Conservation (phyloP, 495 filamentous ascomycete species). For the Massariosphaeria phaeospora region DNA sequence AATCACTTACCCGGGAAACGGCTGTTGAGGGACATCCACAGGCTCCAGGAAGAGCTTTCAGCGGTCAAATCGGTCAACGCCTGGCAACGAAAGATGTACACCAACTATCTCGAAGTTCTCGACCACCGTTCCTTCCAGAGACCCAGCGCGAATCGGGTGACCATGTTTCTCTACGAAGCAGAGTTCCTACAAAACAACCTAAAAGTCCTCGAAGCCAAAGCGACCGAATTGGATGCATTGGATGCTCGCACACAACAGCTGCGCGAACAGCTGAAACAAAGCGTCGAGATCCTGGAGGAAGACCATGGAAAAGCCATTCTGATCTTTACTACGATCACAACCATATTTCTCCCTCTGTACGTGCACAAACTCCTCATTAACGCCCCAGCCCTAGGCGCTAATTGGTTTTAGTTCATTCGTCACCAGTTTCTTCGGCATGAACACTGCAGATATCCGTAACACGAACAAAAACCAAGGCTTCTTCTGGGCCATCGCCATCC, state of each 20-base stretch:
- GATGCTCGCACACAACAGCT: not conserved
- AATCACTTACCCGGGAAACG: not conserved
- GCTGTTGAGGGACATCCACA: not conserved
- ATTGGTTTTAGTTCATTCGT: conserved; percentile 8
- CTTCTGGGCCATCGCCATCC: conserved; percentile 17
- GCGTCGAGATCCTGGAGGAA: conserved; percentile 15
- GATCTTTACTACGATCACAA: conserved; percentile 21
- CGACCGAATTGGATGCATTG: not conserved
- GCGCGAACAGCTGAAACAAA: conserved; percentile 1
- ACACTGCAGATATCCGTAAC: conserved; percentile 18
- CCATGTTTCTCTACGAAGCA: not conserved
- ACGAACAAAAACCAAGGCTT: not conserved
- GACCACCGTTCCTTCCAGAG: not conserved
- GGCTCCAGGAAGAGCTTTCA: not conserved
- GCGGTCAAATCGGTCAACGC: not conserved
- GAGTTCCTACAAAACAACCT: not conserved
- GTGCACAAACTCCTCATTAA: not conserved
- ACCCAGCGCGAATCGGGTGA: not conserved
- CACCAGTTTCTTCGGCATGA: conserved; percentile 25
- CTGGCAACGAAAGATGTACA: not conserved
- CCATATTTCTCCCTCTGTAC: conserved; percentile 21
- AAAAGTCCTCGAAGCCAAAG: not conserved
- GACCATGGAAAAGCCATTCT: conserved; percentile 19
- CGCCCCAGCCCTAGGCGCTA: not conserved
- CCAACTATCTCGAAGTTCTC: not conserved